Evolutionary conservation across 2,329 filamentous ascomycete species (phyloP).

Genomic region (Calonectria multiphialidica): DNA sequence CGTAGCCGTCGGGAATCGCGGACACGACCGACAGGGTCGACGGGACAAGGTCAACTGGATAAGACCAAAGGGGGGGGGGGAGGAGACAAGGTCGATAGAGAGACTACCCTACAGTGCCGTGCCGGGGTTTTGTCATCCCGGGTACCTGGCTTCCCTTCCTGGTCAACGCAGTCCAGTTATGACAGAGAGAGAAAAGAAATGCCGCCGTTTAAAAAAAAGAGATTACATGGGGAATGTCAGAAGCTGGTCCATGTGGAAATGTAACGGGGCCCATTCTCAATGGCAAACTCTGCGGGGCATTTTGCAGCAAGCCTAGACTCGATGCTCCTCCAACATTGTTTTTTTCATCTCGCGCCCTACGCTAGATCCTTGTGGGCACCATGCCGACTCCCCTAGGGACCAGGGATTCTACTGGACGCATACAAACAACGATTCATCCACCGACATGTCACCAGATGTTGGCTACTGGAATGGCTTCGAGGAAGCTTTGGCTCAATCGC

Average conservation of each 20-base stretch:
- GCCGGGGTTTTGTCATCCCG: background rate
- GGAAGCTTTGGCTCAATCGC: background rate
- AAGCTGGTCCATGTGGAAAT: background rate
- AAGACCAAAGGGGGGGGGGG: too few species aligned
- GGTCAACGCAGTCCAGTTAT: background rate
- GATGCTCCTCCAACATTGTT: background rate
- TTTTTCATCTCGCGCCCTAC: background rate
- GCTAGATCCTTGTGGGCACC: background rate
- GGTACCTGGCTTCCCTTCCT: constrained; percentile 1
- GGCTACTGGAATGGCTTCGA: constrained; percentile 4
- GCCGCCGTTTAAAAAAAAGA: background rate
- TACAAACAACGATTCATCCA: background rate
- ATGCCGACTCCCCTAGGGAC: background rate
- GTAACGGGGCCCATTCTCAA: background rate
- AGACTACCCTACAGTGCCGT: background rate
- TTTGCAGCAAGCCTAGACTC: background rate
- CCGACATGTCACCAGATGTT: background rate
- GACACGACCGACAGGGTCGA: background rate
- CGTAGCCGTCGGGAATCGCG: background rate
- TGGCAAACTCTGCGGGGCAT: background rate
- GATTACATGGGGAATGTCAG: background rate
- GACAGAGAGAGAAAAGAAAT: background rate
- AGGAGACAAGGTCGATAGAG: too few species aligned
- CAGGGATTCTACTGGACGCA: background rate
- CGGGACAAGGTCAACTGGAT: too few species aligned